Evolutionary conservation across 495 filamentous ascomycete genomes (phyloP), one percentile per base, ranked within the genome.

Genomic region (Tetracladium setigerum): DNA sequence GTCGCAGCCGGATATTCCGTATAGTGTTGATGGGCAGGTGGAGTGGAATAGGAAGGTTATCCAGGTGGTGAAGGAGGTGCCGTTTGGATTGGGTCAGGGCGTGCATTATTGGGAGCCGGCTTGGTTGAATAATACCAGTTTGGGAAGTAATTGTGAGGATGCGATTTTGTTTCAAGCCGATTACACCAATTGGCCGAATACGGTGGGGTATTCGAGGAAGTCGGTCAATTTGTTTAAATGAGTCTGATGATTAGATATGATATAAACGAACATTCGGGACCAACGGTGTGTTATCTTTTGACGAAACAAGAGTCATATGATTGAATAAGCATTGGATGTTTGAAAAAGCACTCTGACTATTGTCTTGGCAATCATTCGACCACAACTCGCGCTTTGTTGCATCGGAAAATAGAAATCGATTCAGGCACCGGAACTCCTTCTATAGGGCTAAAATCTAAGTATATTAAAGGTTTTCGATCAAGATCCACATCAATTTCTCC

Each of bases 41-140:
- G 46, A 56, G 27, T 70, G 68, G 68, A 55, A 60, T 12, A 55
- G 57, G 17, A 53, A 61, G 32, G 61, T 71, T 9, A 55, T 62
- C 10, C 46, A 42, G 10, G 56, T 65, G 38, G 61, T 68, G 4
- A 55, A 56, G 32, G 36, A 43, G 11, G 58, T 68, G 4, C 61
- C 61, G 0, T 56, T 52, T 35, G 61, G 61, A n/a, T 48, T 66
- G 33, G 68, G 68, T 0, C 60, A 58, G 40, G 68, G 68, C 18
- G 47, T 69, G 6, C 57, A 61, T 41, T 70, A 70, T 44, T 72
- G 68, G 68, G 67, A 72, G 57, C 66, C 68, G 6, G 65, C 66
- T 1, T 69, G 69, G 67, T 44, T 66, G 39, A 65, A 65, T 41
- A 61, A 56, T 41, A 65, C 64, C 12, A 55, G 59, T 2, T 44